phyloP scores from a whole-genome alignment of 1,284 basidiomycete genomes.

The Ganoderma resinaceum region DNA sequence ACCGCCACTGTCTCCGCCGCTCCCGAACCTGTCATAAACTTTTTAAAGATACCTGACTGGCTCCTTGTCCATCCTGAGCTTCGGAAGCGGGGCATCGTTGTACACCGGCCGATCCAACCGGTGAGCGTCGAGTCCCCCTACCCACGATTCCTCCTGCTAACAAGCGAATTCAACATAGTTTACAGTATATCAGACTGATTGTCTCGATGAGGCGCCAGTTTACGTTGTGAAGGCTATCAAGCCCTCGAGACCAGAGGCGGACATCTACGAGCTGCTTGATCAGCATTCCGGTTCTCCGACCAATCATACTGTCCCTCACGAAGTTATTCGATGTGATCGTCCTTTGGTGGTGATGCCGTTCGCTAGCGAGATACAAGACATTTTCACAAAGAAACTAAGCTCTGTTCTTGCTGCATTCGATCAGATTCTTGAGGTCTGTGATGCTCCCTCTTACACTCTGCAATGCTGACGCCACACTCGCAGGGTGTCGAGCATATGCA shows the following conservation, averaged over 20 bases:
- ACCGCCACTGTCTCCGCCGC: no score
- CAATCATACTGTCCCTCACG: neutral
- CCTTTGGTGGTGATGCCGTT: neutral
- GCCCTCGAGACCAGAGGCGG: neutral
- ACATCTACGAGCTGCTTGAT: neutral
- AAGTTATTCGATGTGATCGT: neutral
- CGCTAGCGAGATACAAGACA: no score
- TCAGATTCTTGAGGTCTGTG: neutral
- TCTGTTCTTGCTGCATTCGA: neutral
- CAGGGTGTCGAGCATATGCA: neutral
- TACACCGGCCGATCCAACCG: neutral
- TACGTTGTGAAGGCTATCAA: neutral
- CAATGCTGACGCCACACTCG: neutral
- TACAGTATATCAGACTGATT: neutral
- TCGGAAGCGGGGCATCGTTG: neutral
- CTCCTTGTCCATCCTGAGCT: neutral
- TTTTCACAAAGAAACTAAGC: neutral
- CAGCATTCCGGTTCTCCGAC: neutral
- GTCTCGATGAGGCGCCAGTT: neutral
- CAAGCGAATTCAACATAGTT: neutral
- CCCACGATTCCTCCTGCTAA: neutral
- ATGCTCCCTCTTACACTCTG: neutral
- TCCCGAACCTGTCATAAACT: neutral
- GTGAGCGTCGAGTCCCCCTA: neutral
- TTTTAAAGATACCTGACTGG: neutral